Base-by-base conservation (phyloP, 139 green algal species). In the Marvania coccoides region DNA sequence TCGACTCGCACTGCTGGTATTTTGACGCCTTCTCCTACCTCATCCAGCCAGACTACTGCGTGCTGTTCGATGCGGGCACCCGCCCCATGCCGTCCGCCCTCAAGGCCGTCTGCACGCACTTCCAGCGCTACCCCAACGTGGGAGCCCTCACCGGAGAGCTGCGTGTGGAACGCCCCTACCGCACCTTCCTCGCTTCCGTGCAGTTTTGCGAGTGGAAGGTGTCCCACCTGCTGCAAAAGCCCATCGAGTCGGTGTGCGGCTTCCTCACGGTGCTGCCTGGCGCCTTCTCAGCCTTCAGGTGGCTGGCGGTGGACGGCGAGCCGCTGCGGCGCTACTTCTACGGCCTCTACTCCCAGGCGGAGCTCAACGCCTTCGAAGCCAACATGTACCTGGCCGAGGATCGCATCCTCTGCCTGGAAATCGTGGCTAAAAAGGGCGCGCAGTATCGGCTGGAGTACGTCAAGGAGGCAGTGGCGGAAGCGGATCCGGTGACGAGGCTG, bases 191-290 rank as follows among this genome's bases (percentile, higher is more conserved):
- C 26, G 66, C 71, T 54, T 58, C 34, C 0, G 71, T 78, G 55
- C 71, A 78, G 65, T 78, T 70, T 34, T 73, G 70, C 58, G 71
- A 78, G 64, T 78, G 71, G 71, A 78, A 78, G 58, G 71, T 77
- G 23, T 70, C 71, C 19, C 71, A 78, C 33, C 24, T 78, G 19
- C 57, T 78, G 46, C 53, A 63, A 23, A 78, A 78, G 63, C 71
- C 71, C 34, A 78, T 78, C 8, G 71, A 78, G 63, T 71, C 58
- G n/a, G 47, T 78, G 45, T 78, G 71, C 35, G 71, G 71, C 48
- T 78, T 70, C 58, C 35, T 78, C 19, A 78, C 71, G 3, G 71
- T 78, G 57, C 48, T 78, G 45, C 71, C 71, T 24, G 71, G 71
- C 48, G 71, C 71, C 31, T 78, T 78, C 64, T 78, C 71, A 10